A percentile compares a stretch with the other conserved stretches of the same genome.
Conservation (phyloP, 352 stramenopile species). For the Phytophthora tentaculata region DNA sequence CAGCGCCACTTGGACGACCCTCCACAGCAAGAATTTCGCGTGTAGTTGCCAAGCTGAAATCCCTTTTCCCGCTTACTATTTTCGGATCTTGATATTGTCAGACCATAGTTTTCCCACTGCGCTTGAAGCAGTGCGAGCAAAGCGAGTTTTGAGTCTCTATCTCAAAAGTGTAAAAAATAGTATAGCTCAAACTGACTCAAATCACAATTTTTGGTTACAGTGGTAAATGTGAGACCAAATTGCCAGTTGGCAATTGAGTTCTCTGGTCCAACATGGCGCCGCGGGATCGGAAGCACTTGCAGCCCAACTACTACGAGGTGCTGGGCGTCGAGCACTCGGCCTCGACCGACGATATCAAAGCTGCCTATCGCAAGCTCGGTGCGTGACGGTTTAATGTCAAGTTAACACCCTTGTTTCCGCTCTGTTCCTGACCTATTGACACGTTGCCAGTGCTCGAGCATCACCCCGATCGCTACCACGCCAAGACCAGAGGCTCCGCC, state of each 20-base stretch:
- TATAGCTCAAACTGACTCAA: constrained; percentile 31
- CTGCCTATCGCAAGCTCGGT: constrained; percentile 80
- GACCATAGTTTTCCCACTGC: constrained; percentile 13
- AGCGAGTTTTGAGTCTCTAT: constrained; percentile 27
- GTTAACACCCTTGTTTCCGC: background rate
- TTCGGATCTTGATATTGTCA: constrained; percentile 14
- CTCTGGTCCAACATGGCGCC: constrained; percentile 17
- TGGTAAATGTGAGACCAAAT: constrained; percentile 15
- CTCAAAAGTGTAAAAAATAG: constrained; percentile 35
- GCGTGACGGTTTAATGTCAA: constrained; percentile 3
- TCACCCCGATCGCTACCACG: constrained; percentile 67
- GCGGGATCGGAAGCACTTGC: constrained; percentile 28
- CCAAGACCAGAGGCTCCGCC: constrained; percentile 31
- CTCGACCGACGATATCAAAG: constrained; percentile 76
- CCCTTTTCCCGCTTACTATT: background rate
- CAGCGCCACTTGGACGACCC: constrained; percentile 56
- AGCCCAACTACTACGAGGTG: constrained; percentile 65
- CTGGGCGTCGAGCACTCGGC: constrained; percentile 69
- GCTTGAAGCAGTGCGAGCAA: constrained; percentile 29
- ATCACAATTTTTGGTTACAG: constrained; percentile 1
- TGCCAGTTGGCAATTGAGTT: background rate
- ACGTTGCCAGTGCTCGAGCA: constrained; percentile 61
- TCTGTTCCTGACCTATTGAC: constrained; percentile 4
- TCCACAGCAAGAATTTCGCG: constrained; percentile 39
- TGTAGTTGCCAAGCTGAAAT: constrained; percentile 26